Percentiles rank a stretch among this genome's conserved stretches.
Conservation (phyloP, 495 filamentous ascomycete species). For the Bacidia gigantensis region DNA sequence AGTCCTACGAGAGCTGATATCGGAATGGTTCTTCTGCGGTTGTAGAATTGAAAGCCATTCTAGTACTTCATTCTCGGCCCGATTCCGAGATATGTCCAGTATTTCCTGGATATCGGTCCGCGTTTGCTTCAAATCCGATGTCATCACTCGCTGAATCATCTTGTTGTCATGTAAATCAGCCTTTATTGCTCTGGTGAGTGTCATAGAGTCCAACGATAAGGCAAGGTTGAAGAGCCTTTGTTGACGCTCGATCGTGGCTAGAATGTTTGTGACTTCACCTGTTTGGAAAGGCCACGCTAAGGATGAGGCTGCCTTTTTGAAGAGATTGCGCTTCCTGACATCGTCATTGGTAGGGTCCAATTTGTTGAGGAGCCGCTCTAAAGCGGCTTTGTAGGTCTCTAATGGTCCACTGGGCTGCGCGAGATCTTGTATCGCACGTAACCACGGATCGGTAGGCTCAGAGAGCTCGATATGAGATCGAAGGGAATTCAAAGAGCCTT, state of each 20-base stretch:
- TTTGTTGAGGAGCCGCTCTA: neutral
- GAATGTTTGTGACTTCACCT: neutral
- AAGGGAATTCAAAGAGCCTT: neutral
- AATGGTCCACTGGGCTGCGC: neutral
- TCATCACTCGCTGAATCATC: neutral
- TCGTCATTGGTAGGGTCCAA: neutral
- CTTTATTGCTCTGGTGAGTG: neutral
- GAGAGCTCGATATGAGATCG: neutral
- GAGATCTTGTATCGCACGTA: neutral
- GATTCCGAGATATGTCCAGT: neutral
- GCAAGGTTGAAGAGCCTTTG: neutral
- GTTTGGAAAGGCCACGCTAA: neutral
- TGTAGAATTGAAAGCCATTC: neutral
- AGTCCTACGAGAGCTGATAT: neutral
- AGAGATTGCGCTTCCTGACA: neutral
- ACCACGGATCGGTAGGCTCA: neutral
- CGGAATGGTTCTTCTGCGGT: neutral
- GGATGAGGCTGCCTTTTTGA: neutral
- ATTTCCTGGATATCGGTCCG: neutral
- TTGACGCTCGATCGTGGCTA: neutral
- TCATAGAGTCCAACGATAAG: neutral
- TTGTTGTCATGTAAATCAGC: neutral
- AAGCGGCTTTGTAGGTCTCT: neutral
- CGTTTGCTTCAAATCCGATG: neutral
- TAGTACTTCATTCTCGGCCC: neutral